Base-by-base conservation (phyloP, 345 rosid species). In the Ceriops tagal region DNA sequence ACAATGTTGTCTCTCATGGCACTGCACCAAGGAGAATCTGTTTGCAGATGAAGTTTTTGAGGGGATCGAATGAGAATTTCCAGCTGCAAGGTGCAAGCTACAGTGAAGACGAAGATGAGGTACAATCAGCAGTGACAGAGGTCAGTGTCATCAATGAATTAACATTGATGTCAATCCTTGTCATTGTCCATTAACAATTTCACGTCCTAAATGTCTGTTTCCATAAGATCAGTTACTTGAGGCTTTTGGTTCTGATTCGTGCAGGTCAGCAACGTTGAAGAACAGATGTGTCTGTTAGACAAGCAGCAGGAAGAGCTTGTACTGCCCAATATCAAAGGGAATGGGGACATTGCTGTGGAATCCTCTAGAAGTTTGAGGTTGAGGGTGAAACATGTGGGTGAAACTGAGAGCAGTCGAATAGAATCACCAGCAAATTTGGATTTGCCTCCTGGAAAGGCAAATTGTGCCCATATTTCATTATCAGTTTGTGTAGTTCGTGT, bases 21-120 rank as follows among this genome's bases (percentile, higher is more conserved):
- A 85, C 83, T 70, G 93, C 93, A 69, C 71, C 75, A 24, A 83
- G 91, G 74, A 87, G 96, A 79, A 62, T 91, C 70, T 88, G 76
- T 18, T 70, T 93, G 74, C 86, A 72, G 73, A 35, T 59, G 28
- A 66, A 66, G 34, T 20, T 0, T 19, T 28, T 60, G 51, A 35
- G 57, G 21, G 63, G 53, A 5, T 31, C 65, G 24, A 55, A 27
- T 66, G 66, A 39, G 18, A 74, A 64, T 49, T 59, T 32, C 63
- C 53, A 46, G 58, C 64, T n/a, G 59, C 68, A 52, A 37, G 77
- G 71, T 70, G 35, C 65, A 26, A 67, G 67, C 64, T 2, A 35
- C 53, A 37, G 57, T 59, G 55, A 71, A 31, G 79, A 79, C 65
- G 84, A 83, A 77, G 86, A 80, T 46, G 85, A 83, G 67, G 83